Base-by-base conservation (phyloP, 768 basidiomycete species). In the Sarcomyxa edulis region DNA sequence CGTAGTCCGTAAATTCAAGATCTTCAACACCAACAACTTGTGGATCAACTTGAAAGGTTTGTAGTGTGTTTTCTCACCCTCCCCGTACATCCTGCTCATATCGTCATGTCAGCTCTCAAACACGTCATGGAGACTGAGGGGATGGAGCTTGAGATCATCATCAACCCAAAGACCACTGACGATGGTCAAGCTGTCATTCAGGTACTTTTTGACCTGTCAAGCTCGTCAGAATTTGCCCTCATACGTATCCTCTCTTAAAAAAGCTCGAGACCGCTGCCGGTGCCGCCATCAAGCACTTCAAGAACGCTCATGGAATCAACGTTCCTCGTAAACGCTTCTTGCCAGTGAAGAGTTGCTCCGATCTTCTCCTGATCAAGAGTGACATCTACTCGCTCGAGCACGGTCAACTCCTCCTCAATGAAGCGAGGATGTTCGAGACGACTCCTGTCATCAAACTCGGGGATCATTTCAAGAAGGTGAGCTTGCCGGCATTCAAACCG, bases 361-460 rank as follows among this genome's bases (percentile, higher is more conserved):
- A 89, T 57, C 66, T 94, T 35, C 73, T 95, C 27, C 67, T 93
- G 49, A 88, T 93, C 70, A 95, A 89, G 69, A 87, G 83, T 43
- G 89, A 93, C 59, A 82, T 96, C 49, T 97, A 96, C 67, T 86
- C 85, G 39, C 72, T 96, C 35, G 68, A 82, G 59, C 88, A 96
- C 56, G 93, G 93, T 14, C 84, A 84, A 50, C 74, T 95, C 43
- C 74, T 89, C 47, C 85, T 96, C 71, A 90, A 85, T 56, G 77
- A 78, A 45, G 69, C 74, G 26, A 67, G 89, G 49, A 84, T 90
- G 81, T 92, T 93, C 54, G 78, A 74, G 53, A 85, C 78, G 14
- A 83, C 89, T 19, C 95, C 93, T n/a, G 91, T 95, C 34, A 88
- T 97, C 74, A 96, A 96, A 69, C 77, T 96, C 34, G 92, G 93